phyloP scores from a whole-genome alignment of 768 basidiomycete genomes.

The Mycena floridula region DNA sequence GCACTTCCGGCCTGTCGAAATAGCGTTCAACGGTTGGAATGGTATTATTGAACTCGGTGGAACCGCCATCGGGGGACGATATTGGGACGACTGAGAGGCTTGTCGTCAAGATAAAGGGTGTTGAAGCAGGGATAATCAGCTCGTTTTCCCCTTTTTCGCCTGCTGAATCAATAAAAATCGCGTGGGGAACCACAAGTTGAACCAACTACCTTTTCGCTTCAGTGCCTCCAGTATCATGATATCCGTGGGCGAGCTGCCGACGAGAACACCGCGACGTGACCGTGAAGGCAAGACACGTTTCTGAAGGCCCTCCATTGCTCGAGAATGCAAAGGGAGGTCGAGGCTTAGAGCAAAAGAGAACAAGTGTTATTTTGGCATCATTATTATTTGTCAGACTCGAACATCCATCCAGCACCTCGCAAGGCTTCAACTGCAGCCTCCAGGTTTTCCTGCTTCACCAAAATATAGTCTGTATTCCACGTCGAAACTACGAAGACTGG shows the following conservation, averaged over 20 bases:
- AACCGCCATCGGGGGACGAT: constrained; percentile 27
- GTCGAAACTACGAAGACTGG: constrained; percentile 60
- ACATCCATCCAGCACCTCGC: constrained; percentile 46
- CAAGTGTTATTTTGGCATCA: neutral
- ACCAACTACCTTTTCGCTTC: constrained; percentile 61
- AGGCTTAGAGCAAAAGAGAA: neutral
- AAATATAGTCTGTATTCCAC: constrained; percentile 65
- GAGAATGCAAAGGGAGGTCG: neutral
- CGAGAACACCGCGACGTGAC: constrained; percentile 72
- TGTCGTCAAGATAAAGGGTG: constrained; percentile 70
- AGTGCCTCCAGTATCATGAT: constrained; percentile 79
- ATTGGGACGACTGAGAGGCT: constrained; percentile 46
- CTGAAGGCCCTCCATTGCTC: constrained; percentile 39
- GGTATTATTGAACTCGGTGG: constrained; percentile 46
- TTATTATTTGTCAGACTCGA: constrained; percentile 14
- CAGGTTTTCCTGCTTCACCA: constrained; percentile 42
- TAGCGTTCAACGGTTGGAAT: constrained; percentile 61
- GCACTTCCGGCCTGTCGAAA: constrained; percentile 74
- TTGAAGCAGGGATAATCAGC: constrained; percentile 60
- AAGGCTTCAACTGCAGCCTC: constrained; percentile 36
- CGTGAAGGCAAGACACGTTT: constrained; percentile 82
- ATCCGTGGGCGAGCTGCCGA: constrained; percentile 76
- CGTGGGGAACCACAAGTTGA: constrained; percentile 14
- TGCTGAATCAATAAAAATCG: constrained; percentile 29
- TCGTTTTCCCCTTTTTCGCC: too few species aligned